phyloP scores from a whole-genome alignment of 495 filamentous ascomycete species.

The Thermothielavioides terrestris region DNA sequence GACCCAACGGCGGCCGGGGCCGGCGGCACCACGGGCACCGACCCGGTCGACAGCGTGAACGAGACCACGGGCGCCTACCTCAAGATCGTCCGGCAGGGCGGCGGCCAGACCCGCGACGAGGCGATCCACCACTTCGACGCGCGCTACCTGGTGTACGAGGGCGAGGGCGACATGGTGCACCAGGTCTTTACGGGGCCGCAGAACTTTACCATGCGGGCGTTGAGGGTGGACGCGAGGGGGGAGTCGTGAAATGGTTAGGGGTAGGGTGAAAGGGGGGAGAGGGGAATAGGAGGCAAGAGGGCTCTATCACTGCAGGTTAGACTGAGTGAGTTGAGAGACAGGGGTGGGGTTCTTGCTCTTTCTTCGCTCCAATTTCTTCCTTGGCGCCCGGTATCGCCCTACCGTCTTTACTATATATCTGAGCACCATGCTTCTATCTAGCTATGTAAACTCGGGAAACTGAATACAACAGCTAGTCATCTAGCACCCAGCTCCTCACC shows the following conservation, averaged over 20 bases:
- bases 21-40: background rate
- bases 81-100: slow-evolving; percentile 10
- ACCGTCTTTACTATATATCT: too few species aligned
- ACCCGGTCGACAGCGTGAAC: too few species aligned
- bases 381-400: too few species aligned
- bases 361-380: too few species aligned
- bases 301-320: background rate
- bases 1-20: background rate
- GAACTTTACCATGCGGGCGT: slow-evolving; percentile 21
- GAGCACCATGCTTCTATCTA: too few species aligned
- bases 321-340: too few species aligned
- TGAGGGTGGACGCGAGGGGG: background rate
- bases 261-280: background rate
- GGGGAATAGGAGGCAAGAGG: background rate
- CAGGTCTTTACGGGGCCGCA: slow-evolving; percentile 27
- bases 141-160: slow-evolving; percentile 6
- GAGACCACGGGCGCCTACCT: background rate
- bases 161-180: slow-evolving; percentile 8
- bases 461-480: too few species aligned
- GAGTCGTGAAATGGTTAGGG: background rate
- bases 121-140: slow-evolving; percentile 4
- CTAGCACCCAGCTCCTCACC: too few species aligned
- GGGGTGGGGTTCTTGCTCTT: too few species aligned
- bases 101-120: slow-evolving; percentile 3
- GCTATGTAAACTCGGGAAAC: too few species aligned